Conservation (phyloP, 192 early-diverging fungal species). For the Lunasporangiospora selenospora region DNA sequence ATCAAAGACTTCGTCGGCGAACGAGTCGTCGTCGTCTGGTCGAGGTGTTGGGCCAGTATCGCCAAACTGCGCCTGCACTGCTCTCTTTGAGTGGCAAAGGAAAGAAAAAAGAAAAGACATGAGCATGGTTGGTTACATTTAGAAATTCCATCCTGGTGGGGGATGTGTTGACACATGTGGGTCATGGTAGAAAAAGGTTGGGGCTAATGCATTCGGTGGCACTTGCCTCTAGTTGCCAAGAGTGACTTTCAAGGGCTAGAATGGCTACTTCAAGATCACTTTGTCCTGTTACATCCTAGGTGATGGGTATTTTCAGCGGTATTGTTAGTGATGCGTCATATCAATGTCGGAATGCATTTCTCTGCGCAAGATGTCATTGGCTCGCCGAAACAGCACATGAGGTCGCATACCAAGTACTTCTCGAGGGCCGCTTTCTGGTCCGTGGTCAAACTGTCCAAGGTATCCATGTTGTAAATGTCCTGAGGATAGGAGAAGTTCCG, state of each 20-base stretch:
- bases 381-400: not conserved
- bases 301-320: not conserved
- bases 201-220: too few species aligned
- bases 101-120: not conserved
- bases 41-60: constrained; percentile 29
- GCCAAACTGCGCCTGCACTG: constrained; percentile 49
- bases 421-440: constrained; percentile 41
- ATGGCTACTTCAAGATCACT: constrained; percentile 43
- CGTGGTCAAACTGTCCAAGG: constrained; percentile 32
- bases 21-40: constrained; percentile 35
- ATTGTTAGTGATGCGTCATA: too few species aligned
- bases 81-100: constrained; percentile 9
- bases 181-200: too few species aligned
- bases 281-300: constrained; percentile 43
- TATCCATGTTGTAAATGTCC: constrained; percentile 10
- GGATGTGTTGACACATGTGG: too few species aligned
- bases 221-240: constrained; percentile 46
- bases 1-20: constrained; percentile 3
- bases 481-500: not conserved
- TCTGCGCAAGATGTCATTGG: not conserved
- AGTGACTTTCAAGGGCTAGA: constrained; percentile 38
- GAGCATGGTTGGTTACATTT: too few species aligned
- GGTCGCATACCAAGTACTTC: constrained; percentile 33
- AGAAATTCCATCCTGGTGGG: too few species aligned
- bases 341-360: too few species aligned